Base-by-base conservation (phyloP, 441 rosid genomes). In the Adansonia madagascariensis region DNA sequence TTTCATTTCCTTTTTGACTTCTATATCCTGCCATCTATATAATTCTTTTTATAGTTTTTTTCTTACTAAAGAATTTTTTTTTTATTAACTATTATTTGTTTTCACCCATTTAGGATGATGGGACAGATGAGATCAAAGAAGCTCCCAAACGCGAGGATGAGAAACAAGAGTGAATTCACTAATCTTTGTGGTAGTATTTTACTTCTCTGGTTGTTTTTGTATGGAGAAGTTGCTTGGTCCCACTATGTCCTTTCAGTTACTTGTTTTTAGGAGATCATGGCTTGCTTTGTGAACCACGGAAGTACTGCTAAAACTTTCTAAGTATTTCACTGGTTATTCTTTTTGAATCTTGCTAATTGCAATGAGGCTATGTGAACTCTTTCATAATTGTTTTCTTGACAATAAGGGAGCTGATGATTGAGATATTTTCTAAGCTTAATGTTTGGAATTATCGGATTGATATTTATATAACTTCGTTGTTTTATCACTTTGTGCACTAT, bases 121-220 rank as follows among this genome's bases (percentile, higher is more conserved):
- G 87, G 47, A 74, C 86, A 3, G 87, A 87, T 15, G 87, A 85
- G 60, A 87, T 87, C 82, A 85, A 84, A 81, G 90, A 84, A 61
- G 86, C 87, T 53, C 75, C 87, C 61, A 85, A 85, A 65, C 77
- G 56, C 7, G 86, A 84, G 70, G 88, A 81, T 4, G 85, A 84
- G 85, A 82, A 82, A 75, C 81, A 82, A 76, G 77, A 72, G 78
- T 85, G 85, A 82, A 73, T 62, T 64, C n/a, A 14, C 76, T 31
- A 63, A 20, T 75, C n/a, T 43, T 78, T 2, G 2, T 8, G 27
- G 46, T 39, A 77, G 71, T 64, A 35, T 64, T 61, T 75, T 68
- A 73, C 85, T 79, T 86, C 83, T 86, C 83, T 80, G 73, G 60
- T 70, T 67, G 70, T 78, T 84, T 84, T 77, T 80, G 18, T 61